Base-by-base conservation (phyloP, 345 rosid genomes). In the Firmiana major region DNA sequence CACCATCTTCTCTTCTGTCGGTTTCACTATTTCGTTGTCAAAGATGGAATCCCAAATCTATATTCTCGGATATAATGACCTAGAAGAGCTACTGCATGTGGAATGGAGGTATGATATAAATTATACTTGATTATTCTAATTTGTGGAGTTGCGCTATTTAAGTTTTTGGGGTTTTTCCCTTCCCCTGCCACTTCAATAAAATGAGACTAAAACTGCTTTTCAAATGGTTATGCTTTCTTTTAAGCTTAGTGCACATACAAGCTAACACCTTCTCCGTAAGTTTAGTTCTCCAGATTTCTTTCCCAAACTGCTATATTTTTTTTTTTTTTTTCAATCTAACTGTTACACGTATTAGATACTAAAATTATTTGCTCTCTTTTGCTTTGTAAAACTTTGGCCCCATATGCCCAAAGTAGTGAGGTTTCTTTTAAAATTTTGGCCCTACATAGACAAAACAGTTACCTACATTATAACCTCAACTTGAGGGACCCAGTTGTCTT, bases 381-480 rank as follows among this genome's bases (percentile, higher is more conserved):
- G 13, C 34, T 13, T 36, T n/a, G 7, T 31, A n/a, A n/a, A 53
- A 34, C 9, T 72, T 72, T 55, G 36, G 46, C 63, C 63, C 31
- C 26, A 36, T 72, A 38, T 36, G 75, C 75, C 38, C 31, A 55
- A 72, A 72, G 49, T 72, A 12, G 34, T 71, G 3, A 12, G 63
- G 49, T 55, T 34, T 72, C 6, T 15, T 31, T 31, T 55, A 10
- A 28, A 28, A 36, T 36, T 72, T 36, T 11, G 11, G 63, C 48
- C 75, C 63, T 38, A 55, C 38, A 21, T 54, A 36, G 46, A 40
- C 64, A 38, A 71, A 51, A 71, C 17, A 71, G 19, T 51, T 10
- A 19, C 43, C 62, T 53, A 51, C 62, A 5, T 71, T 53, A 19
- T 31, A 71, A 17, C 48, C 19, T 71, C 19, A 36, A 71, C 62